Conservation (phyloP, 2,329 filamentous ascomycete species). For the Sporothrix euskadiensis region DNA sequence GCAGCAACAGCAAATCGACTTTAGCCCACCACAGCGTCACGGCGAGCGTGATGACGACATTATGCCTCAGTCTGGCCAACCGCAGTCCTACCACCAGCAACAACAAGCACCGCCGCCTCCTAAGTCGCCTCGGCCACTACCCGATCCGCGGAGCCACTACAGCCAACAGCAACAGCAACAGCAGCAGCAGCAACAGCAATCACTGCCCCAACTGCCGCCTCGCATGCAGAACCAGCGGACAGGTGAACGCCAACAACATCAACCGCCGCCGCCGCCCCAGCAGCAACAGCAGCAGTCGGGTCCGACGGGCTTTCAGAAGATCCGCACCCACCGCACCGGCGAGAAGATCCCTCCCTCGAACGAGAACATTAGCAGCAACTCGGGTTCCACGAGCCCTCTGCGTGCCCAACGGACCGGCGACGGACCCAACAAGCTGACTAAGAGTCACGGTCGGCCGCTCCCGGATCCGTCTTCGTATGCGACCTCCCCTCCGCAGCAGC, state of each 20-base stretch:
- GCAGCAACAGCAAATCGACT: background rate
- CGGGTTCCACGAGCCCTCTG: constrained; percentile 18
- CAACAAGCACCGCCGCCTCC: constrained; percentile 35
- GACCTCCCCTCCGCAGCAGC: constrained; percentile 36
- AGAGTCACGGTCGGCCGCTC: constrained; percentile 51
- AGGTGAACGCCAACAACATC: constrained; percentile 18
- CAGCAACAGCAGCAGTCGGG: constrained; percentile 21
- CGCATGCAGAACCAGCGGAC: constrained; percentile 4
- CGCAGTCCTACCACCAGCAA: constrained; percentile 24
- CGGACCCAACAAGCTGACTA: constrained; percentile 38
- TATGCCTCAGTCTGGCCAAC: constrained; percentile 24
- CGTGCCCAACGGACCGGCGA: constrained; percentile 34
- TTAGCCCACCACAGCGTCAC: constrained; percentile 7
- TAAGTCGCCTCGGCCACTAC: constrained; percentile 44
- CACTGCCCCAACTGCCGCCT: constrained; percentile 26
- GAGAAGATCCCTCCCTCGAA: constrained; percentile 34
- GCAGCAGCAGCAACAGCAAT: constrained; percentile 4
- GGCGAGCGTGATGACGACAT: background rate
- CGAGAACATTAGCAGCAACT: constrained; percentile 4
- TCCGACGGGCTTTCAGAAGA: constrained; percentile 28
- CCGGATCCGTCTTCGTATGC: constrained; percentile 50
- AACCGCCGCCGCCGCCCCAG: constrained; percentile 5
- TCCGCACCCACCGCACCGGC: constrained; percentile 41
- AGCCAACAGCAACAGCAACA: constrained; percentile 23
- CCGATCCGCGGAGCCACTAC: constrained; percentile 39